Percentiles rank a stretch among this genome's conserved stretches.
These are phyloP conservation scores for Inonotus obliquus DNA, from an alignment of 1,284 basidiomycete genomes.

Conservation along the genomic window DNA sequence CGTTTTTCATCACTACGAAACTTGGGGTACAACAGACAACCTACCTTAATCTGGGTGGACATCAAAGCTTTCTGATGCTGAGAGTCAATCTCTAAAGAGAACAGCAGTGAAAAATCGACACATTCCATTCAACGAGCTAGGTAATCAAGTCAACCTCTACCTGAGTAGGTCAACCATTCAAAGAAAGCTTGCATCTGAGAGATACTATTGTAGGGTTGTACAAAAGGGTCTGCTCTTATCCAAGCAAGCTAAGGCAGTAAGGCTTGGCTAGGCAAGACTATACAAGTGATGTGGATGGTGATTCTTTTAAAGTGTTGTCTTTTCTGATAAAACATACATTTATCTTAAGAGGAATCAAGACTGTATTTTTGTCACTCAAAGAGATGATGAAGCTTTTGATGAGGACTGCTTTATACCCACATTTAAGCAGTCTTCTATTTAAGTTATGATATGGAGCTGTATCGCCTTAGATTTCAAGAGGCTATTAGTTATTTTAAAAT, in stretches of 20 bases:
- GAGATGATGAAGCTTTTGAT: neutral
- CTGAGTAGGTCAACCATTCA: neutral
- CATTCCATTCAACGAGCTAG: neutral
- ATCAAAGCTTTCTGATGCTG: neutral
- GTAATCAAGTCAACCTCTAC: neutral
- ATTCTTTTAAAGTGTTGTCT: neutral
- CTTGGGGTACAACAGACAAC: neutral
- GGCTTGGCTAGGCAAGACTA: neutral
- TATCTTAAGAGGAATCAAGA: neutral
- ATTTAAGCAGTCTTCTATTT: conserved; percentile 19
- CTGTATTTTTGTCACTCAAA: neutral
- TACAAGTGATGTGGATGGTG: neutral
- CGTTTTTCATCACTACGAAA: neutral
- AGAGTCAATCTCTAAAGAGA: neutral
- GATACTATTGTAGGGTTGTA: neutral
- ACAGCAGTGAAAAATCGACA: neutral
- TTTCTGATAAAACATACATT: conserved; percentile 1
- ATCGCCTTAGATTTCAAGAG: conserved; percentile 20
- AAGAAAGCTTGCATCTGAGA: neutral
- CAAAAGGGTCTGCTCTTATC: neutral
- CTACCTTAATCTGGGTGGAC: neutral
- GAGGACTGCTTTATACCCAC: conserved; percentile 20
- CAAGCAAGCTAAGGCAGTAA: neutral
- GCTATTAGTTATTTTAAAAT: conserved; percentile 19
- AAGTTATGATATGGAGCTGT: conserved; percentile 21